Evolutionary conservation across 2,329 filamentous ascomycete genomes (phyloP).

Genomic region (Botryotinia narcissicola): DNA sequence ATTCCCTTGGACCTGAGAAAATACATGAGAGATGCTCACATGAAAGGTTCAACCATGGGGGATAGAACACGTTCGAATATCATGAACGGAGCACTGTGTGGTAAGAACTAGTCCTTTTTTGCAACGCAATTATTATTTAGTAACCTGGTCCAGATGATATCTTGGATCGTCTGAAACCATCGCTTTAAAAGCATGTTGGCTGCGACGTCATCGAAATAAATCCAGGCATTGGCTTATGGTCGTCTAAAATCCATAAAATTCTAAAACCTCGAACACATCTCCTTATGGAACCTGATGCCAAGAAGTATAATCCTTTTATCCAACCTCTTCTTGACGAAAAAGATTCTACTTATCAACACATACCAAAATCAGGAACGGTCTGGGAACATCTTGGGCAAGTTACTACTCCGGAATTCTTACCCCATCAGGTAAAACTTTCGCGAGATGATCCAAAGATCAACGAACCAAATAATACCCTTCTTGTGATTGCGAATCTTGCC

Average conservation of each 20-base stretch:
- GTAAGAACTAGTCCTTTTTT: conserved; percentile 24
- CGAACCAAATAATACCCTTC: conserved; percentile 65
- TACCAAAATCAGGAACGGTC: conserved; percentile 57
- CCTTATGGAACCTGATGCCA: conserved; percentile 69
- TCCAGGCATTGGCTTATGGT: conserved; percentile 78
- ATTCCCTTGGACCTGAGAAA: neutral
- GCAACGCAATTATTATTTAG: neutral
- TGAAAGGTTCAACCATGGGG: neutral
- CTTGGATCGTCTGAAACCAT: conserved; percentile 65
- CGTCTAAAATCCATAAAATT: conserved; percentile 68
- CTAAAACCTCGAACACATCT: conserved; percentile 80
- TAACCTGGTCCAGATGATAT: conserved; percentile 32
- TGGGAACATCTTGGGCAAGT: conserved; percentile 58
- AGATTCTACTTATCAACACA: conserved; percentile 47
- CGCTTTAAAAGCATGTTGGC: conserved; percentile 66
- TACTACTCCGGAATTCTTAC: conserved; percentile 51
- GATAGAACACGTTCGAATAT: conserved; percentile 49
- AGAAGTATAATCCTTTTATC: conserved; percentile 60
- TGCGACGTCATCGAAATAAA: conserved; percentile 88
- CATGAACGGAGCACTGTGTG: conserved; percentile 50
- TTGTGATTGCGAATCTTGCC: conserved; percentile 68
- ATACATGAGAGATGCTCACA: neutral
- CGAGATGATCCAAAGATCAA: conserved; percentile 42
- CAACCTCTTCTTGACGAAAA: conserved; percentile 52
- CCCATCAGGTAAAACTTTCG: conserved; percentile 49